Base-by-base conservation (phyloP, 352 stramenopile species). In the Globisporangium ultimum region DNA sequence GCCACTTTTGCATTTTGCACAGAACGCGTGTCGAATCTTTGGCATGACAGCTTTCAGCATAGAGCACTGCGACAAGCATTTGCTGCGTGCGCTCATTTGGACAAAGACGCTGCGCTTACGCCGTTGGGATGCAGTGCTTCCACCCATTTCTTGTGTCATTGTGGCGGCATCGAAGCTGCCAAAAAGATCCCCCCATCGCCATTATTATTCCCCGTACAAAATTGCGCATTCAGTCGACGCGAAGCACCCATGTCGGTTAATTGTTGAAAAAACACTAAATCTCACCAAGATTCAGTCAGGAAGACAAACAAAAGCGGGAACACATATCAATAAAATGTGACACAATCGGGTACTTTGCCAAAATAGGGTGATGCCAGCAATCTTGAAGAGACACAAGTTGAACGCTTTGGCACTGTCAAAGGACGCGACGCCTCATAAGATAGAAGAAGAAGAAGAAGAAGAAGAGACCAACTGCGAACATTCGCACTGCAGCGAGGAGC, bases 171-270 rank as follows among this genome's bases (percentile, higher is more conserved):
- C 40, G 40, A n/a, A n/a, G 12, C 40, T 45, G 13, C 40, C 40
- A 10, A 28, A 28, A 28, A 36, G 28, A 36, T 36, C 28, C 28
- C 8, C 28, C 24, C 24, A 32, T 32, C 24, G 24, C 5, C 47
- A 51, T 51, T 51, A 5, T 28, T 5, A 28, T 2, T 28, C 24
- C 24, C 24, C 5, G 24, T 5, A 36, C 48, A 42, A n/a, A 17
- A 42, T 20, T 36, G 21, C 40, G 40, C 21, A 21, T 52, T 40
- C 22, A 21, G 15, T 42, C 18, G 18, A 53, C 3, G 15, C 22
- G 18, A 53, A 42, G 24, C 18, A 53, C 22, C 17, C 24, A 41
- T 42, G 32, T 53, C 47, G 21, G 47, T 52, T 52, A 52, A 38
- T 51, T 51, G 46, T 36, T 36, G n/a, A 32, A 32, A 32, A 32